A percentile compares a stretch with the other conserved stretches of the same genome.
phyloP scores from a whole-genome alignment of 495 filamentous ascomycete genomes.

The Trichocladium antarcticum region DNA sequence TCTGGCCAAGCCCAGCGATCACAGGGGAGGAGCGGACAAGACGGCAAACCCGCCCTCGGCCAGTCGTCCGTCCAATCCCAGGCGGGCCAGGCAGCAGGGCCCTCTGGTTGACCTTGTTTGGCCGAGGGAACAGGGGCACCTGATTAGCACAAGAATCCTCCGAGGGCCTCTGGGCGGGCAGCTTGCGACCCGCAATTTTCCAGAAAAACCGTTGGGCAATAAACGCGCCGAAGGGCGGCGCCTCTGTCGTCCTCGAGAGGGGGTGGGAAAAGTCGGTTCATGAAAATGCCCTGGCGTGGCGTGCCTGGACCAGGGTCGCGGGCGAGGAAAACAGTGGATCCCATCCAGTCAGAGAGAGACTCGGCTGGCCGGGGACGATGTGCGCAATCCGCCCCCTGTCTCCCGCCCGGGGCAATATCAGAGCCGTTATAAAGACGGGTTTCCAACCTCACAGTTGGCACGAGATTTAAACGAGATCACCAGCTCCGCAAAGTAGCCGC shows the following conservation, averaged over 20 bases:
- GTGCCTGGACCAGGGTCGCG: conserved; percentile 24
- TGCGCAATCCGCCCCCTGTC: conserved; percentile 13
- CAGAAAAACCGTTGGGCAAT: conserved; percentile 38
- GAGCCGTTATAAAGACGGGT: conserved; percentile 16
- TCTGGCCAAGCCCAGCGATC: conserved; percentile 16
- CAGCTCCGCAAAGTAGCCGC: conserved; percentile 8
- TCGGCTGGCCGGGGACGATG: conserved; percentile 36
- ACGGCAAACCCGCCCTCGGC: conserved; percentile 14
- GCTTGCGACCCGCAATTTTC: conserved; percentile 33
- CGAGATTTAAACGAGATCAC: conserved; percentile 22
- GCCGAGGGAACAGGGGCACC: conserved; percentile 23
- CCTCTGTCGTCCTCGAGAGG: conserved; percentile 21
- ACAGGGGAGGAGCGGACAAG: conserved; percentile 14
- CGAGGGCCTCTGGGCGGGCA: conserved; percentile 23
- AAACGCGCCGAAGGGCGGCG: conserved; percentile 31
- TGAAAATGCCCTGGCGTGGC: conserved; percentile 30
- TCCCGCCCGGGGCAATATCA: conserved; percentile 15
- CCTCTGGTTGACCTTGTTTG: conserved; percentile 16
- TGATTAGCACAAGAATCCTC: conserved; percentile 41
- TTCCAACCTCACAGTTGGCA: conserved; percentile 21
- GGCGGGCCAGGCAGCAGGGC: conserved; percentile 18
- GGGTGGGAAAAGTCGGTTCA: conserved; percentile 26
- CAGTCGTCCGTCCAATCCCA: conserved; percentile 23
- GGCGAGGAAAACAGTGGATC: conserved; percentile 16
- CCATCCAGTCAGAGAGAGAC: conserved; percentile 27